A percentile compares a stretch with the other conserved stretches of the same genome.
Evolutionary conservation across 2,329 filamentous ascomycete genomes (phyloP).

Genomic region (Colletotrichum lentis): DNA sequence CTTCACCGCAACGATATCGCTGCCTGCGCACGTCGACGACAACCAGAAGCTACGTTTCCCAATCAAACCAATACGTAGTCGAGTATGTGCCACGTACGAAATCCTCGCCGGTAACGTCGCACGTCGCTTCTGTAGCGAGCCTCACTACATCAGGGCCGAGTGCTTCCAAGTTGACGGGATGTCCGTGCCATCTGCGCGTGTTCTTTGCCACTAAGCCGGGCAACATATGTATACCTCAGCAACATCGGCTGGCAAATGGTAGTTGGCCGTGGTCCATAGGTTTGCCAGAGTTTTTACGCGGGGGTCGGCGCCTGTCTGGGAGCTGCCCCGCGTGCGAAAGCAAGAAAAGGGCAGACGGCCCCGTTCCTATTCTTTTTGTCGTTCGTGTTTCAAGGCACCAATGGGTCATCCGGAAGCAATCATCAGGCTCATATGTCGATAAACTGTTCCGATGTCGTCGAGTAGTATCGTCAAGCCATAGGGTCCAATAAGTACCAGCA

Average conservation of each 20-base stretch:
- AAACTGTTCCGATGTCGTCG: not conserved
- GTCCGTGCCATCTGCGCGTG: not conserved
- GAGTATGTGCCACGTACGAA: not conserved
- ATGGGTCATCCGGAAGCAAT: not conserved
- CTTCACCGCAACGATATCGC: not conserved
- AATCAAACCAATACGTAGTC: not conserved
- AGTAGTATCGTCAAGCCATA: not conserved
- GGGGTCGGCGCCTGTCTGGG: not conserved
- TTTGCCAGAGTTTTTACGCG: not conserved
- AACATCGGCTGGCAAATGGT: not conserved
- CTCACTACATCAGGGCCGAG: not conserved
- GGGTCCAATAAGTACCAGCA: not conserved
- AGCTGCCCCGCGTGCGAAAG: not conserved
- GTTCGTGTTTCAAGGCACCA: not conserved
- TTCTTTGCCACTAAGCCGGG: not conserved
- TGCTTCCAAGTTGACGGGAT: not conserved
- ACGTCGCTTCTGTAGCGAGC: slow-evolving; percentile 20
- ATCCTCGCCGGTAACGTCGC: not conserved
- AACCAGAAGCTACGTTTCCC: not conserved
- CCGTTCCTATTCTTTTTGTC: not conserved
- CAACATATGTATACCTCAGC: not conserved
- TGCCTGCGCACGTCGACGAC: not conserved
- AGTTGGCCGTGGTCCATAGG: not conserved
- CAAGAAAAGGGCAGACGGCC: not conserved
- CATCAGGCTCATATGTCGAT: not conserved